Evolutionary conservation across 495 filamentous ascomycete species (phyloP), one percentile per base, ranked within the genome.

Genomic region (Penicillium steckii): DNA sequence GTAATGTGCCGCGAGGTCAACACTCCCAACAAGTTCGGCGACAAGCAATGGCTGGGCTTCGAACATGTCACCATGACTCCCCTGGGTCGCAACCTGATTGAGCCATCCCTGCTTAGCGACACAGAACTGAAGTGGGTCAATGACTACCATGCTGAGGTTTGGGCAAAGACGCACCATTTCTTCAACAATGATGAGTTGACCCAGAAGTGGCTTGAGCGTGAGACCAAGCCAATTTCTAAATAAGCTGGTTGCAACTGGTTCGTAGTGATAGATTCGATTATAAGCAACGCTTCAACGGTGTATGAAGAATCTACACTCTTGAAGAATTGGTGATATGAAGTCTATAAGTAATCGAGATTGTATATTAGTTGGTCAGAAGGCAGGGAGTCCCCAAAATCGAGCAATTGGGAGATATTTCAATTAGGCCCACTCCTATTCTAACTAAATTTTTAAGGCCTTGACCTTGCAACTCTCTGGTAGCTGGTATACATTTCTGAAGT

Each of bases 11-110:
- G 84, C 56, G 91, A 97, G 62, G 87, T 86, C 13, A 73, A 95
- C 64, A 96, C 93, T 6, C 85, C 87, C 49, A 78, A 95, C 70
- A 82, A 81, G 29, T 97, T 97, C 62, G 94, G 93, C 5, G 93
- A 96, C 46, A 94, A 93, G 72, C 88, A 92, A 18, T 98, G 89
- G 71, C 70, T 96, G 17, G 91, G 93, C 12, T 97, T 99, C 57
- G 91, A 99, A 74, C 90, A 95, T 65, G 91, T 96, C 53, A 99
- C 95, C 1, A 92, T 97, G 90, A 89, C 90, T 17, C 95, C 95
- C 1, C 88, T 95, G 67, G 96, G 94, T 68, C 79, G 85, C 54
- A 97, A 92, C 48, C 73, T 99, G 55, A 92, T 96, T 49, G 90
- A 97, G 64, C 74, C 75, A 33, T 79, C 60, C 6, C 75, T 95